A percentile compares a stretch with the other conserved stretches of the same genome.
These are phyloP conservation scores for Oryza glumipatula DNA, from an alignment of 176 grass and related monocot species.

Conservation along the genomic window DNA sequence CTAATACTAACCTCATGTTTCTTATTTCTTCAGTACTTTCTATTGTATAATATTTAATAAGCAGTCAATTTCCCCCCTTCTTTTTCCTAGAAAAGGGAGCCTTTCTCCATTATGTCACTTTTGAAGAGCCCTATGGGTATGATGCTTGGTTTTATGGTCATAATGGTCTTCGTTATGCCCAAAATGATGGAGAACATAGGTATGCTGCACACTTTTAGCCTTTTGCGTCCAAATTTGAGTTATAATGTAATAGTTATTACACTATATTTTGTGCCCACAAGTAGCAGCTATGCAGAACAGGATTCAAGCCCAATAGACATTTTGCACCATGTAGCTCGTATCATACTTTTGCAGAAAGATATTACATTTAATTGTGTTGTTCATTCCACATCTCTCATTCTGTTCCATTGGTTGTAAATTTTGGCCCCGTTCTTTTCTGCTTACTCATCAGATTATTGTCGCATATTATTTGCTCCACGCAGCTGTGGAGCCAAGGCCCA, in stretches of 20 bases:
- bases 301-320: background rate
- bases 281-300: constrained; percentile 22
- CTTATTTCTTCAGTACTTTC: background rate
- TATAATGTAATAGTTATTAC: constrained; percentile 17
- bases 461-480: too few relatives aligned
- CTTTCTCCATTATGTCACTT: constrained; percentile 84
- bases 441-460: too few relatives aligned
- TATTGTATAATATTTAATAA: constrained; percentile 23
- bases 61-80: background rate
- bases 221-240: background rate
- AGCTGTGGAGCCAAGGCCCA: too few relatives aligned
- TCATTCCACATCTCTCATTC: background rate
- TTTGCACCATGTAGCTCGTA: background rate
- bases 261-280: constrained; percentile 7
- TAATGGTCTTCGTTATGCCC: constrained; percentile 89
- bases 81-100: constrained; percentile 74
- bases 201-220: constrained; percentile 19
- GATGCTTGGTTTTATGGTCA: constrained; percentile 89
- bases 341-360: background rate
- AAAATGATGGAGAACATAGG: constrained; percentile 96
- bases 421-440: too few relatives aligned
- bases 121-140: constrained; percentile 99
- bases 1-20: constrained; percentile 13
- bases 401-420: constrained; percentile 14
- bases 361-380: background rate